Evolutionary conservation across 2,329 filamentous ascomycete genomes (phyloP).

Genomic region (Calonectria montana): DNA sequence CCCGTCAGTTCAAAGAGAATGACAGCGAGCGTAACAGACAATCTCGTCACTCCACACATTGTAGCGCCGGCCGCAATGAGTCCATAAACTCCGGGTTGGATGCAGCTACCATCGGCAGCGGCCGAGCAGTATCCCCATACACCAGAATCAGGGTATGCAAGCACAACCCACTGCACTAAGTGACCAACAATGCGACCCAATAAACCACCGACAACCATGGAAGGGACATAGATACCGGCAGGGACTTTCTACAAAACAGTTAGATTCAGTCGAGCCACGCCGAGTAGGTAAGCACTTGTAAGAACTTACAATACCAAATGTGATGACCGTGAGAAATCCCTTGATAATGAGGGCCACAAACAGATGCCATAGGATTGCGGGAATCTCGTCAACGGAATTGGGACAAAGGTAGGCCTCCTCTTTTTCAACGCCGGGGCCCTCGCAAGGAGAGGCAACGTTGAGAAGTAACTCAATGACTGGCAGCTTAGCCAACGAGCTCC

Average conservation of each 20-base stretch:
- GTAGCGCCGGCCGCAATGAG: conserved; percentile 94
- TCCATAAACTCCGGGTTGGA: conserved; percentile 97
- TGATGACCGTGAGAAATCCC: conserved; percentile 86
- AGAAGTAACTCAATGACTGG: conserved; percentile 91
- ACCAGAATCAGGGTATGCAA: conserved; percentile 76
- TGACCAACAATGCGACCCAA: conserved; percentile 92
- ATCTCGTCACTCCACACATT: conserved; percentile 95
- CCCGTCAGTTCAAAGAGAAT: conserved; percentile 97
- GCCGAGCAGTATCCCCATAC: conserved; percentile 82
- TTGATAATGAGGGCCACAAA: conserved; percentile 89
- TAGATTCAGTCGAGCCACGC: conserved; percentile 15
- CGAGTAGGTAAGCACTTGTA: background rate
- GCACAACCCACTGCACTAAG: conserved; percentile 81
- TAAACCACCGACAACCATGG: conserved; percentile 96
- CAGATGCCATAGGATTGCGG: conserved; percentile 77
- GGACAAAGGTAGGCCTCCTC: conserved; percentile 83
- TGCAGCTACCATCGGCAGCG: conserved; percentile 80
- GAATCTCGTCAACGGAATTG: conserved; percentile 77
- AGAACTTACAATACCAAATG: conserved; percentile 82
- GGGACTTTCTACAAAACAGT: conserved; percentile 77
- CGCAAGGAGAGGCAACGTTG: conserved; percentile 90
- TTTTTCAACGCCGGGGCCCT: conserved; percentile 72
- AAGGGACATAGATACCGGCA: conserved; percentile 96
- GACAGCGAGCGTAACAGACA: conserved; percentile 93
- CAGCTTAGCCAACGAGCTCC: conserved; percentile 90